Percentiles rank a stretch among this genome's conserved stretches.
These are phyloP conservation scores for Climacium dendroides DNA, from an alignment of 225 moss, liverwort and hornwort genomes.

Conservation along the genomic window DNA sequence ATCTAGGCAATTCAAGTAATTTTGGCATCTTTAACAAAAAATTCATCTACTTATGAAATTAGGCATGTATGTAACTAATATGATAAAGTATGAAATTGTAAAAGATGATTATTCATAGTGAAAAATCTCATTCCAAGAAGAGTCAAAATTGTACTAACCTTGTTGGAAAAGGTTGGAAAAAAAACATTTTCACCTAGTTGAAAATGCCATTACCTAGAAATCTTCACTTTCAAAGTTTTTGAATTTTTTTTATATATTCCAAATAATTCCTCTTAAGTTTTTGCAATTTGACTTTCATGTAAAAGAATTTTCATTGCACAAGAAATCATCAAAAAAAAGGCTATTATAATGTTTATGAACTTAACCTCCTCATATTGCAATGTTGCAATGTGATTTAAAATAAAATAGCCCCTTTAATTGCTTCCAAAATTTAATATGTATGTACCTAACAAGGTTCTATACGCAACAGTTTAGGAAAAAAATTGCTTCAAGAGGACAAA, in stretches of 20 bases:
- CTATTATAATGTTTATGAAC: background rate
- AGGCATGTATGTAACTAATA: no score
- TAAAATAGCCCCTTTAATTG: background rate
- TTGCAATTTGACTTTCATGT: background rate
- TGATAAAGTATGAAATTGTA: no score
- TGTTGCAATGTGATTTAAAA: background rate
- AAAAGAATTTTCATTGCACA: background rate
- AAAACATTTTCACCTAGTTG: background rate
- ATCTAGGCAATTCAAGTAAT: background rate
- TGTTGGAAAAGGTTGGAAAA: fast-evolving
- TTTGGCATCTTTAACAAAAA: background rate
- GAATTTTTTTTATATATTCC: background rate
- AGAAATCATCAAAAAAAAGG: background rate
- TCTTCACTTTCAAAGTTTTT: background rate
- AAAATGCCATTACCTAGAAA: background rate
- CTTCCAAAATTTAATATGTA: background rate
- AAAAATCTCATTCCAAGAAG: no score
- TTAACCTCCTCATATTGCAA: background rate
- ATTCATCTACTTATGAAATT: no score
- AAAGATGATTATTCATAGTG: no score
- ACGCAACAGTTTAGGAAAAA: background rate
- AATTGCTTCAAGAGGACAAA: background rate
- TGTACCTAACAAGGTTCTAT: background rate
- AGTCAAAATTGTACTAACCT: background rate
- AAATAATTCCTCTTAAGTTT: background rate